A percentile compares a stretch with the other conserved stretches of the same genome.
phyloP scores from a whole-genome alignment of 2,329 filamentous ascomycete species.

The Pseudocercospora fijiensis region DNA sequence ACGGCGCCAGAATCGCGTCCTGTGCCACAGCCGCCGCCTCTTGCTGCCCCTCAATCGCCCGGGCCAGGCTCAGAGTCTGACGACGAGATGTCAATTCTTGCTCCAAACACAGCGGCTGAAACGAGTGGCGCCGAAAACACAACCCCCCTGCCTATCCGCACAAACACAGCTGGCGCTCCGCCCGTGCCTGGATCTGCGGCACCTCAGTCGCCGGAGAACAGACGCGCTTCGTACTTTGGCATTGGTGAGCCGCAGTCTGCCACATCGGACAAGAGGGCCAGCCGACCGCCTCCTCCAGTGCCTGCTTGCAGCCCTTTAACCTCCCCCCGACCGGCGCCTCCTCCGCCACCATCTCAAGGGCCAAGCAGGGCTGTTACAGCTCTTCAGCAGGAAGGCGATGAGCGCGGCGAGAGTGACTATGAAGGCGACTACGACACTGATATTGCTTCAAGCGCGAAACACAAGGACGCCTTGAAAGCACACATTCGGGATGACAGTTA shows the following conservation, averaged over 20 bases:
- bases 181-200: slow-evolving; percentile 34
- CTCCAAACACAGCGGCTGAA: slow-evolving; percentile 44
- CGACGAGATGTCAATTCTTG: slow-evolving; percentile 69
- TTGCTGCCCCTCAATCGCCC: slow-evolving; percentile 53
- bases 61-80: slow-evolving; percentile 83
- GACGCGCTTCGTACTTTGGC: slow-evolving; percentile 44
- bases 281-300: slow-evolving; percentile 39
- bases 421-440: slow-evolving; percentile 98
- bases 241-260: slow-evolving; percentile 39
- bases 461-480: slow-evolving; percentile 87
- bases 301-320: slow-evolving; percentile 41
- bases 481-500: slow-evolving; percentile 75
- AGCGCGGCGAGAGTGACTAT: slow-evolving; percentile 86
- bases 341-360: slow-evolving; percentile 45
- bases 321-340: slow-evolving; percentile 47
- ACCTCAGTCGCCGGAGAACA: slow-evolving; percentile 36
- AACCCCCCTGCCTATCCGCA: slow-evolving; percentile 31
- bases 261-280: slow-evolving; percentile 39
- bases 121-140: slow-evolving; percentile 34
- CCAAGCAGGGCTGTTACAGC: slow-evolving; percentile 40
- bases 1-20: slow-evolving; percentile 30
- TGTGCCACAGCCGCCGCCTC: slow-evolving; percentile 40
- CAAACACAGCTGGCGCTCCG: slow-evolving; percentile 39
- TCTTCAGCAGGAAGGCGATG: slow-evolving; percentile 54
- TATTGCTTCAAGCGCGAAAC: slow-evolving; percentile 87